Conservation (phyloP, 106 monocot genomes). For the Acanthochlamys bracteata region DNA sequence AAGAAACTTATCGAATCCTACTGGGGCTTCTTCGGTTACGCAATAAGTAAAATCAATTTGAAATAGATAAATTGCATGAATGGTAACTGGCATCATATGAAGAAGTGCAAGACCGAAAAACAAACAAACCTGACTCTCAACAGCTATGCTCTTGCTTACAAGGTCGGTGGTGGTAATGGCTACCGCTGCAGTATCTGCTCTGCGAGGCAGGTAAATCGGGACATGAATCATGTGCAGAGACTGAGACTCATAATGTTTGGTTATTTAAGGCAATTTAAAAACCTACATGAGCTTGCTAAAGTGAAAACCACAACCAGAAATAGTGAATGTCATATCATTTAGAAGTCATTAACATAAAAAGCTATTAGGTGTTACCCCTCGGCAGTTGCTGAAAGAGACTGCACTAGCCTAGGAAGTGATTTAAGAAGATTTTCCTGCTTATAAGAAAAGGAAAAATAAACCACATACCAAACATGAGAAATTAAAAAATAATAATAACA, state of each 20-base stretch:
- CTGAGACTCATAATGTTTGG: too few relatives aligned
- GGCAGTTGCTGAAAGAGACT: constrained; percentile 57
- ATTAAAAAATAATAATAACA: background rate
- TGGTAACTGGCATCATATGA: too few relatives aligned
- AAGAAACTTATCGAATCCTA: background rate
- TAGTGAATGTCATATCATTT: too few relatives aligned
- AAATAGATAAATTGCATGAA: too few relatives aligned
- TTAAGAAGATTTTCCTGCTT: constrained; percentile 81
- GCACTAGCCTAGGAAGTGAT: constrained; percentile 74
- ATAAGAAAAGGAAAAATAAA: background rate
- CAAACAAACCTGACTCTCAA: constrained; percentile 69
- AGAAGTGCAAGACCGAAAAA: background rate
- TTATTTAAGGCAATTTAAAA: too few relatives aligned
- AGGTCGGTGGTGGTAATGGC: constrained; percentile 99
- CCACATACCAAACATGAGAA: background rate
- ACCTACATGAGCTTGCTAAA: too few relatives aligned
- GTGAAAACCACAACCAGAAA: too few relatives aligned
- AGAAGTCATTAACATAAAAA: background rate
- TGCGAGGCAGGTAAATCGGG: constrained; percentile 18
- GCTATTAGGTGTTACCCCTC: constrained; percentile 42
- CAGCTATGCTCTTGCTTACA: constrained; percentile 90
- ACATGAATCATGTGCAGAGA: too few relatives aligned
- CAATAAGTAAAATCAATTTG: too few relatives aligned
- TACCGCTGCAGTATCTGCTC: constrained; percentile 81
- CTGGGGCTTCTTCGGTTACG: too few relatives aligned